phyloP scores from a whole-genome alignment of 805 yeast genomes.

The Wickerhamomyces alni region DNA sequence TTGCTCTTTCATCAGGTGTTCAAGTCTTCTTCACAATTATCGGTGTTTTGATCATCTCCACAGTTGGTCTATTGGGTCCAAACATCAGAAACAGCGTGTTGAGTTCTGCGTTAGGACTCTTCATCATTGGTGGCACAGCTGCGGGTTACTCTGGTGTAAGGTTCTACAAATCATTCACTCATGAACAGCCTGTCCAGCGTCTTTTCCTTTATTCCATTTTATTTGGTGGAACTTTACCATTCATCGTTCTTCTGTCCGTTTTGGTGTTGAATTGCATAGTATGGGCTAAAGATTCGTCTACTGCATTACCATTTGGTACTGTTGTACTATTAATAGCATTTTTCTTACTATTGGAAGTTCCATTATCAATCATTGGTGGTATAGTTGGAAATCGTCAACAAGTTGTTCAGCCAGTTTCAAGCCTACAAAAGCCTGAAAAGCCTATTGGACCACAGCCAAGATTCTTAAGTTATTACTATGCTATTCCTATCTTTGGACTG shows the following conservation, averaged over 20 bases:
- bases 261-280: slow-evolving; percentile 59
- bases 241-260: slow-evolving; percentile 40
- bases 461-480: slow-evolving; percentile 15
- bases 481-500: slow-evolving; percentile 52
- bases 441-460: slow-evolving; percentile 32
- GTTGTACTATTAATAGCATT: slow-evolving; percentile 51
- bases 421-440: slow-evolving; percentile 14
- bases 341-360: slow-evolving; percentile 64
- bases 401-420: slow-evolving; percentile 11
- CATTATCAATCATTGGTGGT: slow-evolving; percentile 74
- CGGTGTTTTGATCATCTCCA: slow-evolving; percentile 53
- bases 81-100: slow-evolving; percentile 63
- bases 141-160: slow-evolving; percentile 71
- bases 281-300: slow-evolving; percentile 71
- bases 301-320: slow-evolving; percentile 76
- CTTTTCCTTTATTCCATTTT: slow-evolving; percentile 27
- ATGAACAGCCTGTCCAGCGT: slow-evolving; percentile 17
- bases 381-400: slow-evolving; percentile 35
- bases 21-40: slow-evolving; percentile 63
- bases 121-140: slow-evolving; percentile 65
- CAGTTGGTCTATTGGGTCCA: slow-evolving; percentile 56
- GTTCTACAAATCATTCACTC: slow-evolving; percentile 50
- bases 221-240: slow-evolving; percentile 46
- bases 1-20: slow-evolving; percentile 66
- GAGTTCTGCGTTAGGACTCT: slow-evolving; percentile 51